Evolutionary conservation across 495 filamentous ascomycete species (phyloP).

Genomic region (Thermochaetoides thermophila): DNA sequence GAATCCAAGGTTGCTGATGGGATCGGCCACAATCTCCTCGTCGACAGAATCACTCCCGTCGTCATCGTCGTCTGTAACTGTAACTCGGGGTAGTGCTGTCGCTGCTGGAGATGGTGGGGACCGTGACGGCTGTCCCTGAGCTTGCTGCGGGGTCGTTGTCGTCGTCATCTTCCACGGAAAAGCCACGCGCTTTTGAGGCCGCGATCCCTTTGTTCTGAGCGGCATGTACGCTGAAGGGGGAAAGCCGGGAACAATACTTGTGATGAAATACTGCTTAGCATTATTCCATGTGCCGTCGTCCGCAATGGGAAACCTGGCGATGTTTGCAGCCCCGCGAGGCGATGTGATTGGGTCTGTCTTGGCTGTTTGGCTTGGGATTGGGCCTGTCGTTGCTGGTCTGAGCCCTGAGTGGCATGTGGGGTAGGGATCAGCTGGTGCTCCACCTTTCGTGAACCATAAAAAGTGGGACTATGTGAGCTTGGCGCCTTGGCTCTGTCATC

Average conservation of each 20-base stretch:
- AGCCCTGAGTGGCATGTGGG: too few species aligned
- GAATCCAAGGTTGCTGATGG: conserved; percentile 1
- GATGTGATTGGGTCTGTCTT: conserved; percentile 3
- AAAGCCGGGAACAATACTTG: conserved; percentile 6
- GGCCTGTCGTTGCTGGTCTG: neutral
- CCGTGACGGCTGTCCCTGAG: neutral
- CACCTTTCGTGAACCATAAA: too few species aligned
- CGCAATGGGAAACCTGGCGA: conserved; percentile 1
- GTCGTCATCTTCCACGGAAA: conserved; percentile 6
- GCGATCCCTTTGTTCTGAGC: conserved; percentile 7
- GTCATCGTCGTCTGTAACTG: too few species aligned
- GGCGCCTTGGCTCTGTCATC: too few species aligned
- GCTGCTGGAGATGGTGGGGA: neutral
- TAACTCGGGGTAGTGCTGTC: neutral
- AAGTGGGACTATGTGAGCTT: too few species aligned
- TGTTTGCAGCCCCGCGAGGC: conserved; percentile 1
- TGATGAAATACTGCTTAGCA: conserved; percentile 1
- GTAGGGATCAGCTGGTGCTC: too few species aligned
- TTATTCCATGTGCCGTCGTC: conserved; percentile 4
- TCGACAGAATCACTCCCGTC: conserved; percentile 9
- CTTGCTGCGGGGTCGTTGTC: too few species aligned
- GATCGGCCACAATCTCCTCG: conserved; percentile 8
- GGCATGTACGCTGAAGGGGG: too few species aligned
- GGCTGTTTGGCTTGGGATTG: neutral
- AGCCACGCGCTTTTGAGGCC: conserved; percentile 10